Conservation (phyloP, 805 yeast genomes). For the Candida ascalaphidarum region DNA sequence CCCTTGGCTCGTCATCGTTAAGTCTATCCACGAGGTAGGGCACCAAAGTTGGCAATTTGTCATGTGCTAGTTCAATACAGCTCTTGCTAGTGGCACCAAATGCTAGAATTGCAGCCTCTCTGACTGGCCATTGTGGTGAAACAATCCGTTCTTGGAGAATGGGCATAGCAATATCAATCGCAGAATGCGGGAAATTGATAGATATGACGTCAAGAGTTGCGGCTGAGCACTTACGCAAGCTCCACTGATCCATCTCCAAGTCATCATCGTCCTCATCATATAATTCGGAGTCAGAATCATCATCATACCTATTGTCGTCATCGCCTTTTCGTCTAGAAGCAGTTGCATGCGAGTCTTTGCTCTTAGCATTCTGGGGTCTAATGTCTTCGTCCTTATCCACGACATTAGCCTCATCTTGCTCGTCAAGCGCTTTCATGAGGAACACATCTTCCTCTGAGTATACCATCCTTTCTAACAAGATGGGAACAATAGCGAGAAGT, state of each 20-base stretch:
- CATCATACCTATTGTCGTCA: conserved; percentile 12
- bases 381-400: conserved; percentile 87
- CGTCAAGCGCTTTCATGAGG: conserved; percentile 54
- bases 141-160: conserved; percentile 61
- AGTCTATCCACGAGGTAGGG: conserved; percentile 80
- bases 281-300: conserved; percentile 37
- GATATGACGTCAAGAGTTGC: conserved; percentile 85
- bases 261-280: conserved; percentile 66
- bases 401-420: conserved; percentile 63
- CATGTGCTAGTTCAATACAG: conserved; percentile 61
- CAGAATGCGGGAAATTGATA: conserved; percentile 55
- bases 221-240: conserved; percentile 86
- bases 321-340: conserved; percentile 9
- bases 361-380: conserved; percentile 68
- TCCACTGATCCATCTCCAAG: conserved; percentile 76
- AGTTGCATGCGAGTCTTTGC: conserved; percentile 34
- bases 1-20: conserved; percentile 69
- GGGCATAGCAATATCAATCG: conserved; percentile 64
- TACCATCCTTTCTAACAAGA: conserved; percentile 72
- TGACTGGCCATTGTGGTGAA: conserved; percentile 72
- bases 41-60: conserved; percentile 69
- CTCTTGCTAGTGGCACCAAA: conserved; percentile 94
- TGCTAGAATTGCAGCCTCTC: conserved; percentile 91
- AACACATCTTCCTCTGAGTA: conserved; percentile 77
- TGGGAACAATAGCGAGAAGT: conserved; percentile 63